Evolutionary conservation across 768 basidiomycete species (phyloP).

Genomic region (Nidularia pulvinata): DNA sequence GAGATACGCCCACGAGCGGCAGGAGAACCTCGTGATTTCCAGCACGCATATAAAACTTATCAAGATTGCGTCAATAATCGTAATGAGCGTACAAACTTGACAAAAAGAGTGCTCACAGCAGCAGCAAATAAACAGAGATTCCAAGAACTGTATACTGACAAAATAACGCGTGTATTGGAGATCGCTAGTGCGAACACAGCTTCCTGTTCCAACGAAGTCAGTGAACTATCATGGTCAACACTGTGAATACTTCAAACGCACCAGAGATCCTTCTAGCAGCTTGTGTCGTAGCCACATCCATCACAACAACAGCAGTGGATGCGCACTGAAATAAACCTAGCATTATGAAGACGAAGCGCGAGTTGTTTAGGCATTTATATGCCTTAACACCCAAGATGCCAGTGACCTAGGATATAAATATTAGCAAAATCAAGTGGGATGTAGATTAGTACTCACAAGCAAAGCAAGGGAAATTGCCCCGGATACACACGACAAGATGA

Average conservation of each 20-base stretch:
- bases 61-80: background rate
- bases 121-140: conserved; percentile 56
- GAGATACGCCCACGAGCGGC: conserved; percentile 57
- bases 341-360: conserved; percentile 46
- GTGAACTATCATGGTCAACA: background rate
- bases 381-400: conserved; percentile 68
- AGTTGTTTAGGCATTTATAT: conserved; percentile 62
- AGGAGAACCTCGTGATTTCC: conserved; percentile 48
- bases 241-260: conserved; percentile 11
- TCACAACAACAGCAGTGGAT: conserved; percentile 34
- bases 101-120: conserved; percentile 48
- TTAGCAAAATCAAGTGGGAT: background rate
- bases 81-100: background rate
- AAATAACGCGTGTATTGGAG: conserved; percentile 34
- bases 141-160: conserved; percentile 47
- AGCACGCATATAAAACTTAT: conserved; percentile 54
- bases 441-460: conserved; percentile 23
- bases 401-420: conserved; percentile 38
- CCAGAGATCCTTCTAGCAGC: conserved; percentile 49
- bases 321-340: conserved; percentile 40
- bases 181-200: conserved; percentile 38
- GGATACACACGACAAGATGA: conserved; percentile 31
- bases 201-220: conserved; percentile 28
- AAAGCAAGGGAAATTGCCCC: conserved; percentile 35
- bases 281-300: conserved; percentile 36